phyloP scores from a whole-genome alignment of 495 filamentous ascomycete species.

The Lasiosphaeria miniovina region DNA sequence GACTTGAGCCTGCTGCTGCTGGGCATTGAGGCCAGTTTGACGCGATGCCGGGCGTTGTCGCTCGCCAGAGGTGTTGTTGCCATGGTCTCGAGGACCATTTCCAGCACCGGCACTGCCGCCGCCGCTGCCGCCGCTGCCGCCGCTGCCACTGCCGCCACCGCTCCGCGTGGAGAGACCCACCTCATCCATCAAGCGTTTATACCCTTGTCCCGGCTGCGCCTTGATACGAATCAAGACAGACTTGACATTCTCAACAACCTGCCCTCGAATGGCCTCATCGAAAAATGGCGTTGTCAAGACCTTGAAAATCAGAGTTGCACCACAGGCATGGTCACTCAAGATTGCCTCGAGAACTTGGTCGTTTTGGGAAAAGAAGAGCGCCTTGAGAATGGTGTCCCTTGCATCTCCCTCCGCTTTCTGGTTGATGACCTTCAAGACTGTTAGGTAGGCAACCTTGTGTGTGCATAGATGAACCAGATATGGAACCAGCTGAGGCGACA shows the following conservation, averaged over 20 bases:
- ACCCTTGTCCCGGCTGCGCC: slow-evolving; percentile 89
- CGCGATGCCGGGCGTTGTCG: slow-evolving; percentile 53
- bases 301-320: slow-evolving; percentile 96
- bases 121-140: background rate
- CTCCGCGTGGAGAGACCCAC: slow-evolving; percentile 72
- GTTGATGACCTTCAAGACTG: slow-evolving; percentile 97
- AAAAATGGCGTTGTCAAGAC: slow-evolving; percentile 97
- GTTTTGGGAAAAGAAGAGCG: slow-evolving; percentile 89
- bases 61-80: slow-evolving; percentile 39
- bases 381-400: slow-evolving; percentile 85
- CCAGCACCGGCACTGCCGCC: slow-evolving; percentile 25
- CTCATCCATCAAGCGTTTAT: slow-evolving; percentile 98
- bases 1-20: slow-evolving; percentile 24
- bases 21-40: slow-evolving; percentile 43
- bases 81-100: slow-evolving; percentile 44
- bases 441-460: slow-evolving; percentile 97
- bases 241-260: slow-evolving; percentile 88
- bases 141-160: slow-evolving; percentile 20
- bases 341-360: slow-evolving; percentile 89
- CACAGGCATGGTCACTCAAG: slow-evolving; percentile 83
- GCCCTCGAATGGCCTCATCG: slow-evolving; percentile 81
- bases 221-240: slow-evolving; percentile 87
- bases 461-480: slow-evolving; percentile 97
- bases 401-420: slow-evolving; percentile 93
- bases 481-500: slow-evolving; percentile 89